Percentiles rank a stretch among this genome's conserved stretches.
phyloP scores from a whole-genome alignment of 495 filamentous ascomycete genomes.

The Podospora pseudopauciseta region DNA sequence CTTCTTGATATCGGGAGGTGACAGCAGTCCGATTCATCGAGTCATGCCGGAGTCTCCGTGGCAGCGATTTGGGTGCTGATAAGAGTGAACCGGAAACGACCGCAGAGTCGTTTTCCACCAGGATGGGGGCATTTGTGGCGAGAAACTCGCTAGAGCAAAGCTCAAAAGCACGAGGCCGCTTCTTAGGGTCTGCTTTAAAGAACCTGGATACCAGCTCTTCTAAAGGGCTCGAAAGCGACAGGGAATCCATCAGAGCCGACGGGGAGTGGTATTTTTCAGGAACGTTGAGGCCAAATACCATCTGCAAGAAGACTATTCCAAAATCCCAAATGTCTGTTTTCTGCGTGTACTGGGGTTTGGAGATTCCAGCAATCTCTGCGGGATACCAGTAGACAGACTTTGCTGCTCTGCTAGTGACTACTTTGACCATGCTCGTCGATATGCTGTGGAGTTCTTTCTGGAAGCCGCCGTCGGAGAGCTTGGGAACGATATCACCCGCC shows the following conservation, averaged over 20 bases:
- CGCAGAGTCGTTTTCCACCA: constrained; percentile 41
- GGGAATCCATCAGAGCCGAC: constrained; percentile 58
- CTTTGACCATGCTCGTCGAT: constrained; percentile 41
- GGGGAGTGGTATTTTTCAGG: constrained; percentile 76
- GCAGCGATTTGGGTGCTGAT: constrained; percentile 37
- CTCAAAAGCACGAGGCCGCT: constrained; percentile 84
- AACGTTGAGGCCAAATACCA: constrained; percentile 83
- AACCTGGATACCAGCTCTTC: constrained; percentile 76
- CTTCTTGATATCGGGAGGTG: constrained; percentile 73
- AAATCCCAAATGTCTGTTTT: constrained; percentile 96
- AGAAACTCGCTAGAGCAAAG: constrained; percentile 84
- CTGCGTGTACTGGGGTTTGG: constrained; percentile 57
- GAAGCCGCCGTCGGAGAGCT: constrained; percentile 67
- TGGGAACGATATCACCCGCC: constrained; percentile 57
- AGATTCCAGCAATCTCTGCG: constrained; percentile 66
- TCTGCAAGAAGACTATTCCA: constrained; percentile 83
- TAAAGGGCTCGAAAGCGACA: constrained; percentile 64
- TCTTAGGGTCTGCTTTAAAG: constrained; percentile 78
- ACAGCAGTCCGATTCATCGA: constrained; percentile 44
- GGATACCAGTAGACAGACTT: constrained; percentile 80
- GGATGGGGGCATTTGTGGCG: constrained; percentile 55
- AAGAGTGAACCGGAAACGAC: constrained; percentile 36
- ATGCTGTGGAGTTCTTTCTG: constrained; percentile 60
- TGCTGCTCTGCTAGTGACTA: constrained; percentile 52
- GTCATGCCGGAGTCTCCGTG: constrained; percentile 45